Percentiles rank a stretch among this genome's conserved stretches.
Evolutionary conservation across 139 green algal genomes (phyloP).

Genomic region (Chlamydomonas applanata): DNA sequence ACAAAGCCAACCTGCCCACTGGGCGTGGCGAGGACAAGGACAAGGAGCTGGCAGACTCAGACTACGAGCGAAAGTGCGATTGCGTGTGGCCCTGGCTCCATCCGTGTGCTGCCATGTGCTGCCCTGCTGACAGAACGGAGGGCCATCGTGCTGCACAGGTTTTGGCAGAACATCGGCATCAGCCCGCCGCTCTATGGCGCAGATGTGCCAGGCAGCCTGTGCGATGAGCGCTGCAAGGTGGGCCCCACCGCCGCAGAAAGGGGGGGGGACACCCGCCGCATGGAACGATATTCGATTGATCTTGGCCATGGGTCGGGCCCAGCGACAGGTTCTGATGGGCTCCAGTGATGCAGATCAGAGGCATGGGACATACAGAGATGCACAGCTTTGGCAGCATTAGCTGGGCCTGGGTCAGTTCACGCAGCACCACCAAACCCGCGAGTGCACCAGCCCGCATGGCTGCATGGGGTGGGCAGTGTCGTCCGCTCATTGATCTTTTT

Average conservation of each 20-base stretch:
- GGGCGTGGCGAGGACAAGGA: neutral
- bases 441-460: no score
- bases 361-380: no score
- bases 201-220: slow-evolving; percentile 71
- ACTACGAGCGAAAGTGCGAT: neutral
- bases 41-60: neutral
- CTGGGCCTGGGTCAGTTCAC: no score
- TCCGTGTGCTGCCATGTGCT: neutral
- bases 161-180: slow-evolving; percentile 75
- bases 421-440: no score
- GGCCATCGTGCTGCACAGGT: slow-evolving; percentile 33
- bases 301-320: neutral
- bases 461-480: no score
- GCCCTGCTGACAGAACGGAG: neutral
- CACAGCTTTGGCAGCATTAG: no score
- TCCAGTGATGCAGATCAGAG: no score
- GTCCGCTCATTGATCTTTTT: no score
- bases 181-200: slow-evolving; percentile 83
- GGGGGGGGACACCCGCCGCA: neutral
- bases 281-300: neutral
- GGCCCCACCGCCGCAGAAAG: neutral
- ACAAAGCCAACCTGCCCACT: slow-evolving; percentile 7
- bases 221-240: slow-evolving; percentile 56
- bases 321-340: neutral
- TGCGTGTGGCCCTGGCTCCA: neutral